Percentiles rank a stretch among this genome's conserved stretches.
Conservation (phyloP, 202 grass and related monocot species). For the Eragrostis tef region DNA sequence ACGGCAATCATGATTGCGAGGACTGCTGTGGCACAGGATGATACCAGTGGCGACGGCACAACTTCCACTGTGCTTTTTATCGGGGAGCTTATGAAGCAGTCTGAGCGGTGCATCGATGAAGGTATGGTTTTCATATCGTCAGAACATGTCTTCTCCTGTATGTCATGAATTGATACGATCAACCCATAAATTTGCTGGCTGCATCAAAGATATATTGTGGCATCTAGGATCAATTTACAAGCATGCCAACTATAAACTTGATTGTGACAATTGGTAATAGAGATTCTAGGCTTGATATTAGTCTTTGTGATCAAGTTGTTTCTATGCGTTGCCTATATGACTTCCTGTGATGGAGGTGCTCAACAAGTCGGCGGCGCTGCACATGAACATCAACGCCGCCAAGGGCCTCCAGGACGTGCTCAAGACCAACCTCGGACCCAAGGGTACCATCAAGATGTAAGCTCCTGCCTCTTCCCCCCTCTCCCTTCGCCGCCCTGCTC, state of each 20-base stretch:
- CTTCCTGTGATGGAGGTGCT: conserved; percentile 62
- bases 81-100: conserved; percentile 90
- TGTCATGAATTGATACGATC: neutral
- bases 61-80: conserved; percentile 98
- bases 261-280: neutral
- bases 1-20: conserved; percentile 98
- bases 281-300: neutral
- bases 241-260: neutral
- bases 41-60: conserved; percentile 83
- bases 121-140: conserved; percentile 41
- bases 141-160: neutral
- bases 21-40: conserved; percentile 86
- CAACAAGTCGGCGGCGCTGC: conserved; percentile 93
- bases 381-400: conserved; percentile 98
- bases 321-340: neutral
- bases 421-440: conserved; percentile 93
- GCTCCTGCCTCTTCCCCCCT: neutral
- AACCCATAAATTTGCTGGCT: neutral
- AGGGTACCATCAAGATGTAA: conserved; percentile 98
- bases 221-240: neutral
- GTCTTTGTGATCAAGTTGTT: neutral
- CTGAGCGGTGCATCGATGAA: conserved; percentile 91
- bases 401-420: conserved; percentile 95
- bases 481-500: neutral
- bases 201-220: neutral